Evolutionary conservation across 169 alveolate genomes (phyloP).

Genomic region (Amoebophrya sp.): DNA sequence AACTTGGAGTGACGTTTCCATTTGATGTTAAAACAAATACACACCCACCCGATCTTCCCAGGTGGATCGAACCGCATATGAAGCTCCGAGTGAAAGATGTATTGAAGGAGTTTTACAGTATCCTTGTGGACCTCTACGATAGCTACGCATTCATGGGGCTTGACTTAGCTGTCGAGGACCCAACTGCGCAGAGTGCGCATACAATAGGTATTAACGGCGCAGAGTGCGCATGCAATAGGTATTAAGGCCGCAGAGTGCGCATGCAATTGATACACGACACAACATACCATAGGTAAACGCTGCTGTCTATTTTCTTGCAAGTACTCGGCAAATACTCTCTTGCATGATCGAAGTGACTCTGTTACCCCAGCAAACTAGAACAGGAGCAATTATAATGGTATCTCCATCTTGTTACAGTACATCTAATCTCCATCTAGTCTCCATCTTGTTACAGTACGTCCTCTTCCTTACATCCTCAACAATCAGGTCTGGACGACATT

Average conservation of each 20-base stretch:
- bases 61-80: background rate
- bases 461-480: too few relatives aligned
- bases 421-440: too few relatives aligned
- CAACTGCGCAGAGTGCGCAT: constrained; percentile 1
- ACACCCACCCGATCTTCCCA: background rate
- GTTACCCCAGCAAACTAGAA: too few relatives aligned
- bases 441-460: too few relatives aligned
- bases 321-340: too few relatives aligned
- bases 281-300: too few relatives aligned
- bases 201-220: background rate
- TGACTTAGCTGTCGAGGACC: constrained; percentile 7
- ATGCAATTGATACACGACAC: too few relatives aligned
- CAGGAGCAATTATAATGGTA: too few relatives aligned
- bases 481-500: background rate
- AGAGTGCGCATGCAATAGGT: background rate
- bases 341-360: too few relatives aligned
- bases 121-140: constrained; percentile 37
- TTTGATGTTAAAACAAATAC: background rate
- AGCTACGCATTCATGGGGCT: background rate
- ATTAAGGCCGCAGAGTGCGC: background rate
- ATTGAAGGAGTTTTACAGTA: constrained; percentile 44
- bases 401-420: too few relatives aligned
- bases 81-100: constrained; percentile 47
- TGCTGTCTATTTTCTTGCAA: too few relatives aligned
- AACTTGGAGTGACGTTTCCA: background rate